Evolutionary conservation across 352 stramenopile species (phyloP), one percentile per base, ranked within the genome.

Genomic region (Phytophthora pseudosyringae): DNA sequence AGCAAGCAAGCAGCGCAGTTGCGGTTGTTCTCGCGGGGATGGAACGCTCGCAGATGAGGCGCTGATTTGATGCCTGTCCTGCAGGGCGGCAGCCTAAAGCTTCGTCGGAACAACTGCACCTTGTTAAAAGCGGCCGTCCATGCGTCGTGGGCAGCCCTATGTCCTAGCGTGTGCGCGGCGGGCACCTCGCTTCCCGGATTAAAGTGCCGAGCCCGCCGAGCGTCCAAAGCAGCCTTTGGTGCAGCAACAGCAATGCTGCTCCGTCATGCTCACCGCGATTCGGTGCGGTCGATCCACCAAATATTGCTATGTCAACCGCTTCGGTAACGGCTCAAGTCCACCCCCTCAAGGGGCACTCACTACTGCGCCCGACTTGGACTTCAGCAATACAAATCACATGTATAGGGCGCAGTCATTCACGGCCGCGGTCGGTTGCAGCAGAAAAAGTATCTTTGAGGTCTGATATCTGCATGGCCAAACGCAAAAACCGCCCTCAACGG

Each of bases 301-400:
- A 69, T 60, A 65, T 60, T 64, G 54, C 62, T 56, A 69, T 55
- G 39, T 60, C 44, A 49, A 54, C 45, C 54, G 61, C 65, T 65
- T 40, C 26, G 6, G 28, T 41, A 68, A 68, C 60, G 26, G 28
- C 35, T 41, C 18, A 57, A 41, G 39, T 64, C 33, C 59, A 43
- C 41, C 59, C 45, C 21, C 54, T 50, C 26, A 56, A 55, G 15
- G 4, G 36, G 13, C 12, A 44, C 13, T 6, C 5, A 11, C 39
- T 70, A 9, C 39, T 66, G 33, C 38, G 9, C 36, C 54, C 62
- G 62, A 66, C 16, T 11, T 7, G 5, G 1, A n/a, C 12, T 9
- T n/a, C 13, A 33, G 36, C 52, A 9, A 43, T 44, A 40, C 16
- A 40, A 54, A 43, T 4, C 35, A 11, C 1, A 31, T 48, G 18